These are phyloP conservation scores for Bimuria novae-zelandiae DNA, from an alignment of 2,329 filamentous ascomycete genomes.

Conservation along the genomic window DNA sequence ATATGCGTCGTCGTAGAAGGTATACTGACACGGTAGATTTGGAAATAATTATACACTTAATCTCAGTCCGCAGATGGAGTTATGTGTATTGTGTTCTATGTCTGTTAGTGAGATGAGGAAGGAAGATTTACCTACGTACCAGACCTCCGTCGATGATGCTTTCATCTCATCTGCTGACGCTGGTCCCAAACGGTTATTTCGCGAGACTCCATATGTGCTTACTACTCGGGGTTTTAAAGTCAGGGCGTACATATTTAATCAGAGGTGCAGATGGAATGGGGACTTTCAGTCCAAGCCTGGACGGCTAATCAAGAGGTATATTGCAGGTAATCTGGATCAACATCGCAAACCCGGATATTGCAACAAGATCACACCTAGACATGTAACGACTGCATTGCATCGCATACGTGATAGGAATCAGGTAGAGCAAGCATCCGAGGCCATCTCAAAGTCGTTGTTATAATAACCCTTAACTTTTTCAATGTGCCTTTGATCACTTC, in stretches of 20 bases:
- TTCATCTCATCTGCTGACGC: no score
- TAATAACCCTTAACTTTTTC: neutral
- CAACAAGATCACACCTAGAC: neutral
- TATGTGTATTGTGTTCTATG: no score
- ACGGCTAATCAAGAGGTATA: neutral
- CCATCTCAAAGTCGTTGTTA: neutral
- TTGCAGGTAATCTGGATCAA: constrained; percentile 1
- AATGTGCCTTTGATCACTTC: neutral
- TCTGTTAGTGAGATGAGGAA: no score
- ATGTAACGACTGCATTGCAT: constrained; percentile 4
- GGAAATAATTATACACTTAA: neutral
- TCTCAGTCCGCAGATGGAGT: neutral
- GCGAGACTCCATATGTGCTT: neutral
- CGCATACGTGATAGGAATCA: constrained; percentile 1
- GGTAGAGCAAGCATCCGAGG: neutral
- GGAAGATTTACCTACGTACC: no score
- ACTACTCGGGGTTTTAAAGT: no score
- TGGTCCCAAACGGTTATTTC: neutral
- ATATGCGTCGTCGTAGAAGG: neutral
- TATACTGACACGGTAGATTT: neutral
- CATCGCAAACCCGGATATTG: neutral
- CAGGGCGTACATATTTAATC: neutral
- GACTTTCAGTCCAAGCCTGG: neutral
- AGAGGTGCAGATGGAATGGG: neutral
- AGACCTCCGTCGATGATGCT: no score